These are phyloP conservation scores for Pseudofabraea citricarpa DNA, from an alignment of 2,329 filamentous ascomycete genomes.

Conservation along the genomic window DNA sequence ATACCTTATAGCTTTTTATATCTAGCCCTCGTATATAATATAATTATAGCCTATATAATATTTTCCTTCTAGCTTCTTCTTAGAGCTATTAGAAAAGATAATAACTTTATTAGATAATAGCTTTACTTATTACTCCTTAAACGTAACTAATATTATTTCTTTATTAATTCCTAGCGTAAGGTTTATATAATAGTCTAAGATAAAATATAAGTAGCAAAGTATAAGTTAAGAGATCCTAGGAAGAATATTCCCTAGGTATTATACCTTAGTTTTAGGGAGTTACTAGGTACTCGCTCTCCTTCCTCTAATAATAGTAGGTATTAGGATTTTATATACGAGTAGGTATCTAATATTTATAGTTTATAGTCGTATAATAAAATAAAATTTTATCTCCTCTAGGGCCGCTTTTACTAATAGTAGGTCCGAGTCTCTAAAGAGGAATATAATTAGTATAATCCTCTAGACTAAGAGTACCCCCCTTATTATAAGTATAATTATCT, in stretches of 20 bases:
- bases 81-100: background rate
- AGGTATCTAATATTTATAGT: background rate
- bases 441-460: background rate
- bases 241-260: too few relatives aligned
- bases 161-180: background rate
- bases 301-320: background rate
- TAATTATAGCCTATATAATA: background rate
- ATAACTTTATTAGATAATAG: background rate
- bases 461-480: background rate
- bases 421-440: background rate
- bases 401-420: background rate
- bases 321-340: background rate
- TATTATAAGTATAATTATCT: background rate
- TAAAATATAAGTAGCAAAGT: background rate
- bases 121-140: background rate
- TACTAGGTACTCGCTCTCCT: background rate
- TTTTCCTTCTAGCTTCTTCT: background rate
- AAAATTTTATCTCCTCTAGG: background rate
- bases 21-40: background rate
- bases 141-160: background rate
- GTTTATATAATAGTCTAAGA: background rate
- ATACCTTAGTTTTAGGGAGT: background rate
- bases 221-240: too few relatives aligned
- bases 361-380: background rate
- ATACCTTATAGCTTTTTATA: background rate